These are phyloP conservation scores for Lactarius psammicola DNA, from an alignment of 768 basidiomycete genomes.

Conservation along the genomic window DNA sequence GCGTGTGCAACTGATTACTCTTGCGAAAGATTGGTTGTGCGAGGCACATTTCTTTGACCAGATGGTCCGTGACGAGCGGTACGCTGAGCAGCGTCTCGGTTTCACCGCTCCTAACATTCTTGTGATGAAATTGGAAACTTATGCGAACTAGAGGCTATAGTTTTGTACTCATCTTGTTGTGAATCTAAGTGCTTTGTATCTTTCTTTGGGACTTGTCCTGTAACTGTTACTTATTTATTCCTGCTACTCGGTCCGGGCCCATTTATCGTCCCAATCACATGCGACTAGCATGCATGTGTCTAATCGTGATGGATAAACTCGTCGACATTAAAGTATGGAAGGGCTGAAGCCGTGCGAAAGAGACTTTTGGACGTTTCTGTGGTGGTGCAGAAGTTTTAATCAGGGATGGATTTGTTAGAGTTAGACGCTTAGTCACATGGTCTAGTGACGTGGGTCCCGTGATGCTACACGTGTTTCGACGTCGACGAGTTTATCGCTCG, in stretches of 20 bases:
- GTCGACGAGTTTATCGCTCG: background rate
- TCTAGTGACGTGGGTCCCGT: background rate
- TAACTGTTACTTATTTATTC: background rate
- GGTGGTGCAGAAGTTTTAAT: background rate
- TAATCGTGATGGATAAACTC: background rate
- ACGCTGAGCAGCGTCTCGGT: slow-evolving; percentile 60
- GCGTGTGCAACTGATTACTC: slow-evolving; percentile 2
- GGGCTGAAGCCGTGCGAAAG: background rate
- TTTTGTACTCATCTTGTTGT: background rate
- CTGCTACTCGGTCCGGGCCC: background rate
- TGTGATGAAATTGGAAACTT: slow-evolving; percentile 61
- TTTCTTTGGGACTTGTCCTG: background rate
- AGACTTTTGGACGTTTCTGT: too few species aligned
- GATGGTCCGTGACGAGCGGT: slow-evolving; percentile 57
- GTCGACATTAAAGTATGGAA: background rate
- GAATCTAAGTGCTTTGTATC: background rate
- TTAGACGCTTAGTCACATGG: slow-evolving; percentile 20
- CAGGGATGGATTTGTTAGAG: too few species aligned
- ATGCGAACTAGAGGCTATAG: slow-evolving; percentile 13
- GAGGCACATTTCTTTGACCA: slow-evolving; percentile 72
- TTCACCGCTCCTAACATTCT: slow-evolving; percentile 79
- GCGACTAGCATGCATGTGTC: background rate
- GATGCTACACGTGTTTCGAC: slow-evolving; percentile 28
- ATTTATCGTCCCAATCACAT: background rate
- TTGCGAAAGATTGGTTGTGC: slow-evolving; percentile 68